Evolutionary conservation across 2,329 filamentous ascomycete genomes (phyloP), one percentile per base, ranked within the genome.

Genomic region (Pseudogymnoascus sp.): DNA sequence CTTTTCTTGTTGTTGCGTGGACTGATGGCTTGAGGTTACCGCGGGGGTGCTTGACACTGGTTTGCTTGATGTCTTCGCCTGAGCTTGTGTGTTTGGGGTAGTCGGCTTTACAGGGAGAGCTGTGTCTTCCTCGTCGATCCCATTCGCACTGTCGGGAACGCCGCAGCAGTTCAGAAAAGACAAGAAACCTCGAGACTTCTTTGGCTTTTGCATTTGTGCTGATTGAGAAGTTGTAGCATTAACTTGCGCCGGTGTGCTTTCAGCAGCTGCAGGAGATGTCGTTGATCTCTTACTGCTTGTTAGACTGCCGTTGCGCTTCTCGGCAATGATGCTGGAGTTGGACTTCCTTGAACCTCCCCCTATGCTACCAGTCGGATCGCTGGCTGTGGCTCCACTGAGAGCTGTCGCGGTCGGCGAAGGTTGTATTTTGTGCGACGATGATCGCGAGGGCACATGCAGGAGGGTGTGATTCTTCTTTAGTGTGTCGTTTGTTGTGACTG

Each of bases 231-330:
- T 72, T 41, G 70, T 66, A 50, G 68, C 66, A 36, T 64, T 67
- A 58, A 73, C 69, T 61, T 72, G 71, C 37, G 72, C 72, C 61
- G 71, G 65, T 61, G 71, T 72, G 65, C 73, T 75, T 61, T 74
- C 74, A 62, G 72, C 69, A 64, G 71, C 71, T 64, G 74, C 67
- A 65, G 67, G 67, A 61, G 70, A 78, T 80, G 68, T 77, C 77
- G 69, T 78, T 79, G 65, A 81, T 83, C 70, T 81, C 79, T 74
- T 84, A 64, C 70, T 85, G 75, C 85, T 89, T 67, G 83, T 84
- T 64, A 83, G 80, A 74, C 86, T 90, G 68, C 84, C 84, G 75
- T 88, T 88, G 69, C 84, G 79, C 69, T 82, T 81, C 66, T 81
- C 78, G 64, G 81, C 85, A 61, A 84, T 75, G 68, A 86, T 84